Evolutionary conservation across 768 basidiomycete genomes (phyloP), one percentile per base, ranked within the genome.

Genomic region (Astraeus odoratus): DNA sequence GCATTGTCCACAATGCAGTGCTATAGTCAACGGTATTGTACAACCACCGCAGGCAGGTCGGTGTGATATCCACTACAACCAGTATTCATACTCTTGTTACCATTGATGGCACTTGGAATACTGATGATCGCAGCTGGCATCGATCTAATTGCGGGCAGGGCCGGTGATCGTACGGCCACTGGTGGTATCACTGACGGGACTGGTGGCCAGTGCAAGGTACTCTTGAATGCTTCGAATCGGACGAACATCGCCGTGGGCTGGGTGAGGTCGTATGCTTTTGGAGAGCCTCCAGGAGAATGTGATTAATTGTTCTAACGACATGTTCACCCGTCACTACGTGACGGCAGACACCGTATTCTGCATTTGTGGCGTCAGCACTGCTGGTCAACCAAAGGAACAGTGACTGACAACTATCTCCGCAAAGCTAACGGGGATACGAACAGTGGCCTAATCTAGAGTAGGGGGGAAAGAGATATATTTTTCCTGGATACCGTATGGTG

Each of bases 231-330:
- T 49, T 69, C 74, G 48, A 67, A 61, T 46, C 72, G 72, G 34
- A 71, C 66, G 53, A 86, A 87, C 59, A 77, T 72, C 1, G 83
- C 86, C 2, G 85, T 86, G 0, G 85, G 85, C 49, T 86, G 82
- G 23, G 87, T 67, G 24, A 86, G 60, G 29, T 85, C 81, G 86
- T 58, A 54, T 86, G 81, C 3, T 67, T 63, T 52, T 80, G 72
- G 37, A 86, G 60, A 45, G 73, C 49, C 37, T 69, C 68, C 0
- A 85, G 85, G 15, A 88, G 72, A 53, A 77, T 80, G 65, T 85
- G 87, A 47, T 67, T 68, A 3, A 77, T 80, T n/a, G 86, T 82
- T 43, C 86, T 76, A 48, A 85, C 65, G 27, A 84, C 58, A 12
- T 68, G 59, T 24, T 80, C 76, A 3, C 76, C 81, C 41, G 67